These are phyloP conservation scores for Bocquillonia castaneifolia DNA, from an alignment of 441 rosid species.

Conservation along the genomic window DNA sequence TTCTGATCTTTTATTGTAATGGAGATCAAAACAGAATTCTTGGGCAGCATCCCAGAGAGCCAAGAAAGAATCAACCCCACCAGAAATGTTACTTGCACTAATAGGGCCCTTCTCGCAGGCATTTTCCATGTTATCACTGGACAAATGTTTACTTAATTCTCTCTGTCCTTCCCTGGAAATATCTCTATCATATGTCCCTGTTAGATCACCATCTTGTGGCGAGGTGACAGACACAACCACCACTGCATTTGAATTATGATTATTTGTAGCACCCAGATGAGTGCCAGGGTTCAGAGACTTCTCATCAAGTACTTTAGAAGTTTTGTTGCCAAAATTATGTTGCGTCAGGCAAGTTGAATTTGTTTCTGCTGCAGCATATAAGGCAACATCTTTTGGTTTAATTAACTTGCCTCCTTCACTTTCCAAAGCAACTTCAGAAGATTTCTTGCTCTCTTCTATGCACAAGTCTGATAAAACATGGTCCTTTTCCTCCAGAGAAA, in stretches of 20 bases:
- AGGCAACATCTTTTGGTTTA: constrained; percentile 32
- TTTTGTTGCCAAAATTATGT: constrained; percentile 24
- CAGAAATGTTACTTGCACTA: constrained; percentile 52
- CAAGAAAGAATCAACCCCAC: constrained; percentile 91
- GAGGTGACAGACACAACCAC: constrained; percentile 21
- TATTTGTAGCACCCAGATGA: constrained; percentile 23
- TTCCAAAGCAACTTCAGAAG: constrained; percentile 29
- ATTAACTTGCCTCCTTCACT: constrained; percentile 32
- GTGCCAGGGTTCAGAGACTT: constrained; percentile 28
- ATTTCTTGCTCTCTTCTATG: constrained; percentile 32
- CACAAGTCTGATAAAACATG: constrained; percentile 31
- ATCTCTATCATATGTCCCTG: constrained; percentile 21
- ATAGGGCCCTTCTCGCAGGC: constrained; percentile 67
- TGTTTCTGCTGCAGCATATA: constrained; percentile 38
- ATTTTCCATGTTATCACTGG: constrained; percentile 33
- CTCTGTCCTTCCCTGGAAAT: constrained; percentile 27
- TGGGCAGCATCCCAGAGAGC: constrained; percentile 60
- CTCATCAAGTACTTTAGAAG: constrained; percentile 28
- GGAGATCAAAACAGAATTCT: constrained; percentile 85
- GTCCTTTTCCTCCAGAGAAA: constrained; percentile 31
- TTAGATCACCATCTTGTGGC: constrained; percentile 29
- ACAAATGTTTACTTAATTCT: constrained; percentile 21
- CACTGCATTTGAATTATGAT: constrained; percentile 19
- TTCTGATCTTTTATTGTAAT: constrained; percentile 58
- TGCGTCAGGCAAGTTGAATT: constrained; percentile 24